Evolutionary conservation across 1,284 basidiomycete species (phyloP), one percentile per base, ranked within the genome.

Genomic region (Phlebopus sp.): DNA sequence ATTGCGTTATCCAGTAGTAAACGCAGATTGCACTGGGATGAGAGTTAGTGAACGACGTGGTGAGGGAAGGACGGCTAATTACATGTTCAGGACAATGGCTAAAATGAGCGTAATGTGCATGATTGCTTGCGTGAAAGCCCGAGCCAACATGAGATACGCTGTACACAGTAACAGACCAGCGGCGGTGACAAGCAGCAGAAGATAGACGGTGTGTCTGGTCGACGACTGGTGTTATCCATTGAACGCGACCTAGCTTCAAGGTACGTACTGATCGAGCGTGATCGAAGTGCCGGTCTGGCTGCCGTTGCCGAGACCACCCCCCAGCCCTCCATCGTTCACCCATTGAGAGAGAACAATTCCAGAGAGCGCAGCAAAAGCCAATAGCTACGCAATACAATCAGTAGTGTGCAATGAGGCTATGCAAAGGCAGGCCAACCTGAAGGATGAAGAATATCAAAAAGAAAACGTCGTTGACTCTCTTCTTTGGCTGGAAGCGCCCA

Each of bases 51-150:
- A 29, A 46, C 42, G 42, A 11, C 14, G 37, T 10, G 35, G 14
- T 21, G 21, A 17, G 31, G 37, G 10, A 14, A 18, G 10, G 29
- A 29, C 14, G 35, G 15, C 25, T 50, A 74, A 80, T 60, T 61
- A 90, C 87, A 86, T 78, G 63, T 91, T 91, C 51, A 90, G 69
- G 3, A 78, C 41, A 37, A 90, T 86, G 4, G 81, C 82, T 17
- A 91, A 69, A 14, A 87, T 70, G 9, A 92, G 75, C 0, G 88
- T 88, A 42, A 92, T 78, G 59, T 92, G 88, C 79, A 92, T 87
- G 58, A 93, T 87, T 18, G 79, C 64, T 54, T 75, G 83, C 43
- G 92, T 93, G 67, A 92, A 92, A 2, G 76, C 69, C 34, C 90
- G 81, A 7, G 86, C 79, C 51, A 92, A 69, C 45, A 79, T 62